These are phyloP conservation scores for Pythium guiyangense DNA, from an alignment of 352 stramenopile species.

Conservation along the genomic window DNA sequence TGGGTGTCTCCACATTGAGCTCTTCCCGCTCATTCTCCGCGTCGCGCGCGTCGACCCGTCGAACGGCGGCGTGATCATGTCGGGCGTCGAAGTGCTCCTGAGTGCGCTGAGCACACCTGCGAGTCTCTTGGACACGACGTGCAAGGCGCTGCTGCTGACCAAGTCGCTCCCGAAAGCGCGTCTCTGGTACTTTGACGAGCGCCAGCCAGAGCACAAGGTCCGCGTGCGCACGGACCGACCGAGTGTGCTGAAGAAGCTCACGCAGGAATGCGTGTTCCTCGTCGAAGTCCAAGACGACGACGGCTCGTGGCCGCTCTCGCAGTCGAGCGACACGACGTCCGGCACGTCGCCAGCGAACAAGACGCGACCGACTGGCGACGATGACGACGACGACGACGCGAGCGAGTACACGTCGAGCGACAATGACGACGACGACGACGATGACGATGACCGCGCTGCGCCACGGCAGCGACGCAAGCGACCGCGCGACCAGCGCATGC, in stretches of 20 bases:
- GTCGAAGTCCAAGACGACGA: constrained; percentile 83
- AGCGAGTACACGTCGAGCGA: constrained; percentile 11
- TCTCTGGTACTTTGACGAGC: constrained; percentile 82
- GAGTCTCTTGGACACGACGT: constrained; percentile 63
- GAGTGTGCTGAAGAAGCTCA: constrained; percentile 51
- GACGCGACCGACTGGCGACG: not conserved
- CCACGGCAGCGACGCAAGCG: constrained; percentile 23
- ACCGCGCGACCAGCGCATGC: constrained; percentile 33
- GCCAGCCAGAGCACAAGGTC: constrained; percentile 62
- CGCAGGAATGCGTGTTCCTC: constrained; percentile 73
- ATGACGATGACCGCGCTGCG: not conserved
- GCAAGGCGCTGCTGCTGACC: constrained; percentile 61
- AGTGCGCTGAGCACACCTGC: constrained; percentile 57
- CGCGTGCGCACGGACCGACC: constrained; percentile 41
- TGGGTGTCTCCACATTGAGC: constrained; percentile 48
- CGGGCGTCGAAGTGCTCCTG: constrained; percentile 74
- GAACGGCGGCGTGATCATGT: constrained; percentile 69
- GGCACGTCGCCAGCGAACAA: constrained; percentile 5
- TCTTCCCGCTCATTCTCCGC: constrained; percentile 77
- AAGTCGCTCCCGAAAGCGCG: constrained; percentile 70
- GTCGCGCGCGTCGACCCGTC: constrained; percentile 65
- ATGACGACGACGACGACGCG: constrained; percentile 13
- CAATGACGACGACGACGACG: constrained; percentile 10
- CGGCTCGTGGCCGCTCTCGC: constrained; percentile 79
- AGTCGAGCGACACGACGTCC: constrained; percentile 38